Conservation (phyloP, 2,329 filamentous ascomycete species). For the Aureobasidium sp. region DNA sequence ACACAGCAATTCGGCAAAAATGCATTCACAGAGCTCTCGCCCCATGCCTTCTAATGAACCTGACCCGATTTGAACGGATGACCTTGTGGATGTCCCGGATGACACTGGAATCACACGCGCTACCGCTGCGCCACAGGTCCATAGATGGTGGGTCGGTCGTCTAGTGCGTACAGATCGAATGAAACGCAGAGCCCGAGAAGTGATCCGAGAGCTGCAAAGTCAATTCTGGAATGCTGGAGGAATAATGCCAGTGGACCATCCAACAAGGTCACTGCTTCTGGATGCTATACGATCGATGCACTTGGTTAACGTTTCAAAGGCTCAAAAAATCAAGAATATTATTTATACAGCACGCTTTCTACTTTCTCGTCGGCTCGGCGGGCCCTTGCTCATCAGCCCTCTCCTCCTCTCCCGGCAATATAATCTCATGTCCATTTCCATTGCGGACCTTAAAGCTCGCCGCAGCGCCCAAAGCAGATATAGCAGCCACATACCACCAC, state of each 20-base stretch:
- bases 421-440: slow-evolving; percentile 56
- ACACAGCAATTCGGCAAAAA: neutral
- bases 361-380: neutral
- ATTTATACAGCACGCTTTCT: neutral
- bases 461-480: slow-evolving; percentile 51
- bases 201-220: neutral
- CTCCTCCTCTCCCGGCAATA: slow-evolving; percentile 43
- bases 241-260: too few relatives aligned
- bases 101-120: slow-evolving; percentile 9
- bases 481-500: slow-evolving; percentile 51
- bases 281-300: too few relatives aligned
- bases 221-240: too few relatives aligned
- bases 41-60: neutral
- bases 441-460: slow-evolving; percentile 58
- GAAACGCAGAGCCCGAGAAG: too few relatives aligned
- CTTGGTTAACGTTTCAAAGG: too few relatives aligned
- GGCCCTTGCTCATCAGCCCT: slow-evolving; percentile 4
- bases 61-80: slow-evolving; percentile 13
- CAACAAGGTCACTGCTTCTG: too few relatives aligned
- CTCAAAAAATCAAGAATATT: neutral
- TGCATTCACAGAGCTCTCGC: neutral
- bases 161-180: accelerated
- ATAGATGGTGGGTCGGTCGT: neutral
- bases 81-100: neutral
- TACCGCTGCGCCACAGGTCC: slow-evolving; percentile 11